Evolutionary conservation across 306 rosid species (phyloP).

Genomic region (Trifolium fragiferum): DNA sequence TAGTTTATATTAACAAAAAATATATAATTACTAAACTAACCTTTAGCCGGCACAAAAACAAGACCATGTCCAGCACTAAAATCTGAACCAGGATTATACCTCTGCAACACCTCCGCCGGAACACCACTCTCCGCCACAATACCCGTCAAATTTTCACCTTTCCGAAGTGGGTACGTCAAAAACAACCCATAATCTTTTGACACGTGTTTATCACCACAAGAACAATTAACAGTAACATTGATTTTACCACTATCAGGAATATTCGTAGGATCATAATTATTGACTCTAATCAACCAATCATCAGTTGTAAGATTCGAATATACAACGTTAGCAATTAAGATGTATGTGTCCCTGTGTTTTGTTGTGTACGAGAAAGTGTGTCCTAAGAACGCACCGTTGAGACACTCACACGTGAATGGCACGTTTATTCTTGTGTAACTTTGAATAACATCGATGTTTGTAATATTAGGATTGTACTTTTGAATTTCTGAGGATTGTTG

Average conservation of each 20-base stretch:
- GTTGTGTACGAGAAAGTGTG: constrained; percentile 59
- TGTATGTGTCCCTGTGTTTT: constrained; percentile 47
- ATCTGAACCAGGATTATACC: constrained; percentile 52
- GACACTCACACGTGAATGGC: constrained; percentile 68
- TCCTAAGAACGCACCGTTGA: constrained; percentile 55
- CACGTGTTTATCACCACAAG: constrained; percentile 61
- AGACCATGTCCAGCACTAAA: constrained; percentile 50
- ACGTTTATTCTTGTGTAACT: constrained; percentile 44
- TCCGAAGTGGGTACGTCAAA: constrained; percentile 54
- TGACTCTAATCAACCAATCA: constrained; percentile 55
- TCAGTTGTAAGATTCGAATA: constrained; percentile 59
- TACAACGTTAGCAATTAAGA: background rate
- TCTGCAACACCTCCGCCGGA: constrained; percentile 47
- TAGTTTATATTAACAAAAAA: too few species aligned
- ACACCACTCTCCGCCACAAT: constrained; percentile 48
- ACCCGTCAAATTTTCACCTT: constrained; percentile 39
- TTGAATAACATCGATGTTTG: constrained; percentile 8
- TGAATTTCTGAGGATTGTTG: constrained; percentile 48
- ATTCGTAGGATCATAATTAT: background rate
- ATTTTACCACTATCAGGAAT: constrained; percentile 36
- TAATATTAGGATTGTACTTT: constrained; percentile 50
- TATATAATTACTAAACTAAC: constrained; percentile 37
- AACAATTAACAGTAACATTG: constrained; percentile 69
- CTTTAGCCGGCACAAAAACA: constrained; percentile 79
- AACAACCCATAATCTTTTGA: constrained; percentile 64